Evolutionary conservation across 352 stramenopile species (phyloP), one percentile per base, ranked within the genome.

Genomic region (Phytophthora cactorum): DNA sequence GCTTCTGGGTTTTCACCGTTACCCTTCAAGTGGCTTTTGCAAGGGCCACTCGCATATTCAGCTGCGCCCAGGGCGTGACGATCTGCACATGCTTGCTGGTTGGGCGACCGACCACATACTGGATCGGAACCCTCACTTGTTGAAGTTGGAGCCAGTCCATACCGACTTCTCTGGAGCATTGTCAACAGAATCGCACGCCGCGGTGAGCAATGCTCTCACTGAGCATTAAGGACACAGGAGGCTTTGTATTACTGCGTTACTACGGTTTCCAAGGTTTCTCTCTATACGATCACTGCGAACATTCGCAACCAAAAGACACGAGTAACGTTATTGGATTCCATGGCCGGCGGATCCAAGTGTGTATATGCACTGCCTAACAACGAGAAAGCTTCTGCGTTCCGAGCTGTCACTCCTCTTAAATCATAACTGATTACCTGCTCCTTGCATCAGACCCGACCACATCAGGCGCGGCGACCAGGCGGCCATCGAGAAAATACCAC

Each of bases 111-210:
- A 45, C 44, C 31, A 38, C 63, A 66, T 66, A 43, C 36, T 43
- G n/a, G 36, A 43, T n/a, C 12, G 10, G 36, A 43, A 38, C 8
- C 11, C n/a, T 12, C n/a, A 43, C 36, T 43, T n/a, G 55, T 70
- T 70, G 63, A 70, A 70, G 63, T 51, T 70, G 55, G 55, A 66
- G 63, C 55, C 63, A n/a, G 63, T 39, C 43, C 39, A 15, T 11
- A 17, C 54, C 49, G 45, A 52, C 54, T 62, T n/a, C 34, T 58
- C 28, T 12, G 39, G 17, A 34, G 11, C 28, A 58, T 25, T 46
- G 55, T 70, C 63, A 65, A 64, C 39, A 60, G 53, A 59, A 65
- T 44, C 46, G 39, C 34, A 32, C 44, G 25, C 22, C 22, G 17
- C 36, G 22, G 17, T 8, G 28, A 43, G n/a, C 36, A 43, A 43